phyloP scores from a whole-genome alignment of 108 stramenopile species.

The Bacterosira constricta region DNA sequence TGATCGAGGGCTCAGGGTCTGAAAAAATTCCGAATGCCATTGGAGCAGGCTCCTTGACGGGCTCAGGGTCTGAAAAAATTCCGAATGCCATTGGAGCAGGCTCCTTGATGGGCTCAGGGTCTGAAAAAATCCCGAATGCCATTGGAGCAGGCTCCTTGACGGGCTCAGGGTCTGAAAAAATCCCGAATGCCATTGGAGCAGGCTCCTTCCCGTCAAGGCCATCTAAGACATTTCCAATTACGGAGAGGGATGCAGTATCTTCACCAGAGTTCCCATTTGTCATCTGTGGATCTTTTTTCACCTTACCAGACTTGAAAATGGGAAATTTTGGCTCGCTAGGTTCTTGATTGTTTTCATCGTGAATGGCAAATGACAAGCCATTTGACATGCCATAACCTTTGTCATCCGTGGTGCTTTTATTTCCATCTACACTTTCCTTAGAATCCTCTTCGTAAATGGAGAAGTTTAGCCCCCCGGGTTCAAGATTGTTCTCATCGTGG shows the following conservation, averaged over 20 bases:
- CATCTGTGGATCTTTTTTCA: background rate
- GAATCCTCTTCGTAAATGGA: conserved; percentile 34
- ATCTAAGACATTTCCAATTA: conserved; percentile 54
- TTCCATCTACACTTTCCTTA: conserved; percentile 5
- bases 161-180: background rate
- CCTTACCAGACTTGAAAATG: no score
- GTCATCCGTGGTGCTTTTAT: background rate
- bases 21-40: no score
- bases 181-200: background rate
- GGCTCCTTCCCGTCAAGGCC: conserved; percentile 13
- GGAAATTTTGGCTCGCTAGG: background rate
- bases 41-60: no score
- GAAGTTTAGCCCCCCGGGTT: conserved; percentile 13
- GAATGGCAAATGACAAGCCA: conserved; percentile 7
- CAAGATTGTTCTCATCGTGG: background rate
- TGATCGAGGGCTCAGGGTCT: no score
- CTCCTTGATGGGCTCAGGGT: no score
- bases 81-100: no score
- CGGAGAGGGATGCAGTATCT: conserved; percentile 62
- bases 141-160: no score
- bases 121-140: no score
- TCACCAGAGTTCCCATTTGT: conserved; percentile 26
- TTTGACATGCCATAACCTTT: background rate
- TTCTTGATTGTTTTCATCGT: conserved; percentile 2
- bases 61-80: no score